Base-by-base conservation (phyloP, 768 basidiomycete species). In the Agaricus bisporus region DNA sequence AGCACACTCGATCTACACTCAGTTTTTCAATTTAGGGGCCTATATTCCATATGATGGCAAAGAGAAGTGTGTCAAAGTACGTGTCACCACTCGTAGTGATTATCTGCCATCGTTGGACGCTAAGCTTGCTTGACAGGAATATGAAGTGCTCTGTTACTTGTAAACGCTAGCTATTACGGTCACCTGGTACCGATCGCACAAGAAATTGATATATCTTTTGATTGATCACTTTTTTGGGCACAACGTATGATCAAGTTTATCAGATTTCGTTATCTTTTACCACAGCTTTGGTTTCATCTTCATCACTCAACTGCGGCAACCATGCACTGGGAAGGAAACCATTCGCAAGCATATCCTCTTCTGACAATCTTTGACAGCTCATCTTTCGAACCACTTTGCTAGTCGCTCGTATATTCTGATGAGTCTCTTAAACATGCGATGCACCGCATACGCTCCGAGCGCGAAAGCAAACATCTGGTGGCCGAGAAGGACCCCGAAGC, bases 31-130 rank as follows among this genome's bases (percentile, higher is more conserved):
- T 42, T 1, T 37, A 79, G 77, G 73, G 10, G 81, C 79, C 12
- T 82, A 77, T 57, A 79, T 88, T 47, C 73, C 84, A 3, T 80
- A 76, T 51, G 75, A 68, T 45, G 65, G 71, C 18, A 70, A 62
- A 5, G 83, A 86, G 71, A 73, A 79, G 63, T 66, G 72, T 39
- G 63, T 83, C 32, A 69, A 74, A 64, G 83, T 81, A 45, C 48
- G 69, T 63, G 36, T 2, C 2, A 26, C 8, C 12, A 32, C n/a
- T 8, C 20, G 6, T 28, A 20, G 20, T 26, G 20, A 12, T 22
- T 22, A 22, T 22, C 4, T 22, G 4, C 22, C 36, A 14, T 14
- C 50, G 18, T 38, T 14, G 15, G 43, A 22, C 9, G 25, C 18
- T 36, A 6, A 25, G 28, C 12, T 48, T 6, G 15, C 26, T 37